Conservation (phyloP, 495 filamentous ascomycete genomes). For the Aspergillus sclerotiicarbonarius region DNA sequence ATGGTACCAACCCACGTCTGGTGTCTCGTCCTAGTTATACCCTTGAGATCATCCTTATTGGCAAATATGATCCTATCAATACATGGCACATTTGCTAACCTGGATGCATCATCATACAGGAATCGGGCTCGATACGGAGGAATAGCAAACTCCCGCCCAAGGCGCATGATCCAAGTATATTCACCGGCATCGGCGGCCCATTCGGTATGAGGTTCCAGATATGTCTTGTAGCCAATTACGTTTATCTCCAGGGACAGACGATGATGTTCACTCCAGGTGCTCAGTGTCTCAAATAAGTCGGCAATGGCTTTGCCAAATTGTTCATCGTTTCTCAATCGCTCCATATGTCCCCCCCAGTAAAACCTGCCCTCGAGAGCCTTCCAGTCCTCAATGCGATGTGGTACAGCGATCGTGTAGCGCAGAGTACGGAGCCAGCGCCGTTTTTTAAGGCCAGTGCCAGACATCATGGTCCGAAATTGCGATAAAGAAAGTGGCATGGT, state of each 20-base stretch:
- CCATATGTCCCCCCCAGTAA: neutral
- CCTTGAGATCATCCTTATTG: neutral
- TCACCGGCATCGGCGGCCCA: neutral
- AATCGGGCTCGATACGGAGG: neutral
- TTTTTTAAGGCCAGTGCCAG: neutral
- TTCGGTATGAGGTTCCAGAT: neutral
- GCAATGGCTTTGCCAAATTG: neutral
- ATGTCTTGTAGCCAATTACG: neutral
- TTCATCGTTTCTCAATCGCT: neutral
- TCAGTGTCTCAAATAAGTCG: neutral
- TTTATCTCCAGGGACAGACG: neutral
- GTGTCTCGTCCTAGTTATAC: neutral
- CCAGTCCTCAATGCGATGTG: neutral
- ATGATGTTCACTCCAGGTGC: neutral
- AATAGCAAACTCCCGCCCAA: neutral
- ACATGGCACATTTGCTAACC: neutral
- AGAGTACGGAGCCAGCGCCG: neutral
- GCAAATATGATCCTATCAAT: neutral
- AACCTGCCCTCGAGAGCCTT: neutral
- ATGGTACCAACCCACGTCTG: conserved; percentile 1
- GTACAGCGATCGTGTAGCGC: neutral
- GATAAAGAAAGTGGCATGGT: neutral
- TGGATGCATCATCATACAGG: neutral
- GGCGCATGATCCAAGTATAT: neutral
- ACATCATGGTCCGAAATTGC: neutral